phyloP scores from a whole-genome alignment of 75 land plant species.

The Selaginella moellendorffii region DNA sequence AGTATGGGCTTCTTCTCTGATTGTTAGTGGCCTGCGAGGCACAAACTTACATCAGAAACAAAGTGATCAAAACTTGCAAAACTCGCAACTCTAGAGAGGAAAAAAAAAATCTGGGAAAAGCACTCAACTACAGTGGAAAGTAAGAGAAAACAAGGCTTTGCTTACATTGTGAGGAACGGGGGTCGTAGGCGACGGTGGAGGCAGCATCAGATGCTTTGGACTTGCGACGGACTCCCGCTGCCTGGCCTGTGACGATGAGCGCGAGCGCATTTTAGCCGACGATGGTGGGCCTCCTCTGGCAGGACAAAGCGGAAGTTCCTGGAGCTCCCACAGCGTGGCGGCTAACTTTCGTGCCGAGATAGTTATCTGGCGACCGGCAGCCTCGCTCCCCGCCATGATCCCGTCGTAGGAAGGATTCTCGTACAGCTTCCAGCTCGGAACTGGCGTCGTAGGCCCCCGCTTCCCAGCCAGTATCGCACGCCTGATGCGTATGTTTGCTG shows the following conservation, averaged over 20 bases:
- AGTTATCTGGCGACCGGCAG: background rate
- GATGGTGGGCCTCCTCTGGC: background rate
- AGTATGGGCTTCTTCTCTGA: background rate
- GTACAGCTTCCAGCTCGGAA: constrained; percentile 32
- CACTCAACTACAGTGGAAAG: too few relatives aligned
- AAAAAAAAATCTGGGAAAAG: too few relatives aligned
- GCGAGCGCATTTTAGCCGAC: background rate
- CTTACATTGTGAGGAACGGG: constrained; percentile 1
- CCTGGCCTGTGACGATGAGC: background rate
- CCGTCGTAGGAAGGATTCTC: constrained; percentile 30
- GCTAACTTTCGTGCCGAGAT: constrained; percentile 79
- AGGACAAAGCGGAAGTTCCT: constrained; percentile 1
- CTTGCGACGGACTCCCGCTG: background rate
- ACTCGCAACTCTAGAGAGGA: too few relatives aligned
- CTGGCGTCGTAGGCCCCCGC: constrained; percentile 23
- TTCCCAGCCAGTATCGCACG: background rate
- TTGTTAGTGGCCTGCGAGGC: background rate
- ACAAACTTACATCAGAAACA: background rate
- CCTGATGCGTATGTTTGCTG: background rate
- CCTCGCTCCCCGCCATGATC: background rate
- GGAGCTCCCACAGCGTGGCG: constrained; percentile 55
- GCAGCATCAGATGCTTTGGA: background rate
- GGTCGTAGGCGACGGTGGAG: background rate
- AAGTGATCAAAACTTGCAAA: too few relatives aligned
- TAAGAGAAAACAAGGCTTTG: too few relatives aligned